phyloP scores from a whole-genome alignment of 768 basidiomycete species.

The Pulveroboletus sp. region DNA sequence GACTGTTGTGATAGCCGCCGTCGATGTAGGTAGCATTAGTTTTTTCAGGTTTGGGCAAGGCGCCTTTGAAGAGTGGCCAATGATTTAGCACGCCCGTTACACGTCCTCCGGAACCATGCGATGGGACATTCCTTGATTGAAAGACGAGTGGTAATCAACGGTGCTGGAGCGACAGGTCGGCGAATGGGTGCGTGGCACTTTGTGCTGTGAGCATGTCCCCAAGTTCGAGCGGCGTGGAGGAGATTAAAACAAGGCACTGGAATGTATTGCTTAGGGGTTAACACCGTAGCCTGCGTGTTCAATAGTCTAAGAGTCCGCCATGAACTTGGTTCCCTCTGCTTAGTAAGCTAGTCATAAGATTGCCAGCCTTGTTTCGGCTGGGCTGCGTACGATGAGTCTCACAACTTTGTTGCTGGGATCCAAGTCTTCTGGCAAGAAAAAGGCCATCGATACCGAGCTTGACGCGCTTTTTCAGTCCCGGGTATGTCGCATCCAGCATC shows the following conservation, averaged over 20 bases:
- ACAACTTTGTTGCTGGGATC: constrained; percentile 47
- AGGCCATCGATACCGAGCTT: constrained; percentile 54
- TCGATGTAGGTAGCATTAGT: constrained; percentile 81
- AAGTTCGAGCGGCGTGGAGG: no score
- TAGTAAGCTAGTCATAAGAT: constrained; percentile 8
- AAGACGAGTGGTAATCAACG: no score
- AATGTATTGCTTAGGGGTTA: no score
- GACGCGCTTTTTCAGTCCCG: constrained; percentile 58
- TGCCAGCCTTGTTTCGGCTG: no score
- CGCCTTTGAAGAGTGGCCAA: constrained; percentile 80
- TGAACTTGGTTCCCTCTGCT: constrained; percentile 4
- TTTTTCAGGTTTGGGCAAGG: constrained; percentile 89
- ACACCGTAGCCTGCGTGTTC: no score
- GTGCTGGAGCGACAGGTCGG: no score
- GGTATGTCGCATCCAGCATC: constrained; percentile 33
- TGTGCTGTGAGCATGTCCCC: no score
- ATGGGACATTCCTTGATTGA: no score
- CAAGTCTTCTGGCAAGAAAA: constrained; percentile 32
- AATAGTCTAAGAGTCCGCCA: no score
- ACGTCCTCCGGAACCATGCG: not conserved
- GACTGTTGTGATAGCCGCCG: constrained; percentile 78
- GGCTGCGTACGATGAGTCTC: constrained; percentile 55
- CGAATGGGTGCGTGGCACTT: no score
- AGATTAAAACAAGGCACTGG: no score
- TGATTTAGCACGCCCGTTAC: constrained; percentile 33